Percentiles rank a stretch among this genome's conserved stretches.
Evolutionary conservation across 2,329 filamentous ascomycete genomes (phyloP).

Genomic region (Ustulina deusta): DNA sequence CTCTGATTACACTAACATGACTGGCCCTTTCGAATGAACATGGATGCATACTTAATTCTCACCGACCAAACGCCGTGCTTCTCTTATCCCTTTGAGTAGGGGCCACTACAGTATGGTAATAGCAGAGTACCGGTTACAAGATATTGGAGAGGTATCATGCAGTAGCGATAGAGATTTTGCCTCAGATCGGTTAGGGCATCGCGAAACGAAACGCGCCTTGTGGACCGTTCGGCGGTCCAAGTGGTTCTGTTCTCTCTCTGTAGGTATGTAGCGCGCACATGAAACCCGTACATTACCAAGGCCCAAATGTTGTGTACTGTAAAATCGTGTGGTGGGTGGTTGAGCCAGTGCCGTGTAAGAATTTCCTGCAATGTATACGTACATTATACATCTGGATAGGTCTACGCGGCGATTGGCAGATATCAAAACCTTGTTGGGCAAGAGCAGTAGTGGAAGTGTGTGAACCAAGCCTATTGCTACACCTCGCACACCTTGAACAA

Average conservation of each 20-base stretch:
- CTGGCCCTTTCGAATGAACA: not conserved
- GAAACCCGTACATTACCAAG: not conserved
- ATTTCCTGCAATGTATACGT: not conserved
- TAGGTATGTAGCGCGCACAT: conserved; percentile 4
- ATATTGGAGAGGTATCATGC: conserved; percentile 24
- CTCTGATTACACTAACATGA: conserved; percentile 8
- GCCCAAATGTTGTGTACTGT: not conserved
- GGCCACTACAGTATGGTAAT: conserved; percentile 21
- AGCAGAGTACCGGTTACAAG: conserved; percentile 7
- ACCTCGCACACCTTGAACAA: conserved; percentile 30
- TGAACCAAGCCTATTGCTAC: conserved; percentile 32
- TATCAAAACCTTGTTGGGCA: conserved; percentile 18
- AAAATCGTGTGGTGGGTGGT: conserved; percentile 20
- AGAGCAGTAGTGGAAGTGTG: conserved; percentile 8
- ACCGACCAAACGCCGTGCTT: conserved; percentile 21
- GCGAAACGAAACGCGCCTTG: conserved; percentile 33
- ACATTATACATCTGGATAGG: not conserved
- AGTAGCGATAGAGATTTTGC: conserved; percentile 21
- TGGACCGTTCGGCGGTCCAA: conserved; percentile 29
- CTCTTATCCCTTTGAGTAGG: conserved; percentile 12
- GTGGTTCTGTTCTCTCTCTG: not conserved
- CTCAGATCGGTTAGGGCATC: conserved; percentile 22
- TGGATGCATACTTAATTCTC: conserved; percentile 20
- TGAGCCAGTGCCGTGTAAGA: conserved; percentile 9
- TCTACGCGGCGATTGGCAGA: conserved; percentile 11